Conservation (phyloP, 2,329 filamentous ascomycete genomes). For the Paracamarosporium sp. region DNA sequence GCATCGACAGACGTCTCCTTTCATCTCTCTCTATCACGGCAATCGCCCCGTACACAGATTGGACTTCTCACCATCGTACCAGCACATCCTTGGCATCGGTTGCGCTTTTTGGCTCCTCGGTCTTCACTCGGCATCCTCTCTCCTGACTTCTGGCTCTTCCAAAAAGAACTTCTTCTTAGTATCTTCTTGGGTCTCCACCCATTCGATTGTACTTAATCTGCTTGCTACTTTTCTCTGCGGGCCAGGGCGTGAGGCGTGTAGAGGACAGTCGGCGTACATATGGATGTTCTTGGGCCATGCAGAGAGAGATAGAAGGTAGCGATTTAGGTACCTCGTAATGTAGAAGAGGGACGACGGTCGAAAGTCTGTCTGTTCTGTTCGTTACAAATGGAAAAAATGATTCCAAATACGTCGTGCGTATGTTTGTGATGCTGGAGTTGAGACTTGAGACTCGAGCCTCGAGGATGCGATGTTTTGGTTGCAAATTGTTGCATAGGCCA, state of each 20-base stretch:
- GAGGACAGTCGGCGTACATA: constrained; percentile 23
- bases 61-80: constrained; percentile 13
- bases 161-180: constrained; percentile 16
- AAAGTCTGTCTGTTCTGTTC: constrained; percentile 28
- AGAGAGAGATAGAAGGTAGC: constrained; percentile 25
- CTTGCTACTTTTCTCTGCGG: constrained; percentile 35
- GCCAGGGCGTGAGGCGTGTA: constrained; percentile 25
- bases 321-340: constrained; percentile 32
- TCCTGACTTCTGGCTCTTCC: constrained; percentile 7
- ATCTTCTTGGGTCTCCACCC: constrained; percentile 15
- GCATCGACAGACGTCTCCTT: constrained; percentile 17
- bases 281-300: constrained; percentile 14
- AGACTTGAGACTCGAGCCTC: background rate
- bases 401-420: constrained; percentile 13
- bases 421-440: background rate
- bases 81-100: constrained; percentile 3
- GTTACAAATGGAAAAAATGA: constrained; percentile 31
- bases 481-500: too few relatives aligned
- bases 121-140: constrained; percentile 19
- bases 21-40: constrained; percentile 22
- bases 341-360: constrained; percentile 29
- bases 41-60: constrained; percentile 27
- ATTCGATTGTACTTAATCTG: constrained; percentile 30
- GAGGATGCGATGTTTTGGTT: too few relatives aligned
- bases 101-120: constrained; percentile 8